phyloP scores from a whole-genome alignment of 768 basidiomycete species.

The Phlebiopsis gigantea region DNA sequence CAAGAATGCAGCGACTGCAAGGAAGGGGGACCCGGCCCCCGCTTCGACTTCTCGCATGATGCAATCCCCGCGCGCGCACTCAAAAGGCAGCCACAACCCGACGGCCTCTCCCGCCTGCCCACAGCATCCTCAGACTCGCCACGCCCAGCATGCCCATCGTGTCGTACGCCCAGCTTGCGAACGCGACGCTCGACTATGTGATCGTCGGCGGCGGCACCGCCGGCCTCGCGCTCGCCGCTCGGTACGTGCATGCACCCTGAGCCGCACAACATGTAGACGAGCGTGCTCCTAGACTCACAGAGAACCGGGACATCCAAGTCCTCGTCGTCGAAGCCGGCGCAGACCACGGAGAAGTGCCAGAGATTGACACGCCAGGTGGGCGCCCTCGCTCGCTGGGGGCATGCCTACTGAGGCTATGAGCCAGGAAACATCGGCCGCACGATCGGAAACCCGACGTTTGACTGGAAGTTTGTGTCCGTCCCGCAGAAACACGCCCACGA shows the following conservation, averaged over 20 bases:
- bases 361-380: constrained; percentile 1
- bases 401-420: not conserved
- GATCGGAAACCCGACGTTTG: not conserved
- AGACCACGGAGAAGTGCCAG: not conserved
- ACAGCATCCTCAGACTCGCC: no score
- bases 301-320: not conserved
- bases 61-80: no score
- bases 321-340: constrained; percentile 4
- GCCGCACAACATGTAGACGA: not conserved
- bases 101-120: no score
- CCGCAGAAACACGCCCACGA: not conserved
- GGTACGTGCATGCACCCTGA: not conserved
- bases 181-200: not conserved
- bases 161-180: not conserved
- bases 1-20: no score
- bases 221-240: not conserved
- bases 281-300: not conserved
- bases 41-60: no score
- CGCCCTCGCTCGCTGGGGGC: not conserved
- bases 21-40: no score
- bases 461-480: constrained; percentile 1
- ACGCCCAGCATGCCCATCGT: constrained; percentile 1
- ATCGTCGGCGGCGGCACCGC: constrained; percentile 8
- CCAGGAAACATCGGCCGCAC: not conserved
- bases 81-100: no score